These are phyloP conservation scores for Rutidosis leptorrhynchoides DNA, from an alignment of 129 eudicot species.

Conservation along the genomic window DNA sequence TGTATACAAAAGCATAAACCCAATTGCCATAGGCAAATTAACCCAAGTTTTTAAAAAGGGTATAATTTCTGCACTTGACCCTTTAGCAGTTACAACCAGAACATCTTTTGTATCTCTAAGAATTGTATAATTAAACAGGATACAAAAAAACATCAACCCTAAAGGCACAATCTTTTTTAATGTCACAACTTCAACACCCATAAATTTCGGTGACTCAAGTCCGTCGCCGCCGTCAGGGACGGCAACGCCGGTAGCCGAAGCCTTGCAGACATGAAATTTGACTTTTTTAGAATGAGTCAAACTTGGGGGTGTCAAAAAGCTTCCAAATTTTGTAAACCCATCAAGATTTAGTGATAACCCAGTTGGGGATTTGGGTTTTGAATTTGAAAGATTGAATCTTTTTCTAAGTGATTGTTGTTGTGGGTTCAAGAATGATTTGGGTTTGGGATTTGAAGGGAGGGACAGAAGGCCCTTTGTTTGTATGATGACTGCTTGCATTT, in stretches of 20 bases:
- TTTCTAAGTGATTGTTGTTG: constrained; percentile 29
- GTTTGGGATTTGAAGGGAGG: constrained; percentile 69
- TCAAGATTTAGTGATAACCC: constrained; percentile 53
- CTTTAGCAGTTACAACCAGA: constrained; percentile 91
- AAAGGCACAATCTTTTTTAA: constrained; percentile 84
- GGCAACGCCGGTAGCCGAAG: constrained; percentile 61
- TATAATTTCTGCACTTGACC: constrained; percentile 98
- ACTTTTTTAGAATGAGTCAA: constrained; percentile 34
- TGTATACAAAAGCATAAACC: constrained; percentile 88
- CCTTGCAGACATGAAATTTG: constrained; percentile 52
- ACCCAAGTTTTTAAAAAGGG: constrained; percentile 99
- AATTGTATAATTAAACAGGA: constrained; percentile 88
- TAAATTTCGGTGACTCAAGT: constrained; percentile 50
- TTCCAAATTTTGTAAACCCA: constrained; percentile 52
- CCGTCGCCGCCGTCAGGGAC: constrained; percentile 51
- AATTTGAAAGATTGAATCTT: constrained; percentile 31
- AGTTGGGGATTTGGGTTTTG: constrained; percentile 48
- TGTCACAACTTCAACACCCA: constrained; percentile 76
- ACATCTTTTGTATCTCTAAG: constrained; percentile 98
- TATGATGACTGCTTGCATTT: constrained; percentile 58
- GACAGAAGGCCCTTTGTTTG: constrained; percentile 86
- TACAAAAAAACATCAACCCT: constrained; percentile 95
- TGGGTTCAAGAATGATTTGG: constrained; percentile 37
- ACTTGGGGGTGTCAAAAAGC: constrained; percentile 35
- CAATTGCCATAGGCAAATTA: constrained; percentile 98